Percentiles rank a stretch among this genome's conserved stretches.
These are phyloP conservation scores for Podospora pseudoanserina DNA, from an alignment of 495 filamentous ascomycete genomes.

Conservation along the genomic window DNA sequence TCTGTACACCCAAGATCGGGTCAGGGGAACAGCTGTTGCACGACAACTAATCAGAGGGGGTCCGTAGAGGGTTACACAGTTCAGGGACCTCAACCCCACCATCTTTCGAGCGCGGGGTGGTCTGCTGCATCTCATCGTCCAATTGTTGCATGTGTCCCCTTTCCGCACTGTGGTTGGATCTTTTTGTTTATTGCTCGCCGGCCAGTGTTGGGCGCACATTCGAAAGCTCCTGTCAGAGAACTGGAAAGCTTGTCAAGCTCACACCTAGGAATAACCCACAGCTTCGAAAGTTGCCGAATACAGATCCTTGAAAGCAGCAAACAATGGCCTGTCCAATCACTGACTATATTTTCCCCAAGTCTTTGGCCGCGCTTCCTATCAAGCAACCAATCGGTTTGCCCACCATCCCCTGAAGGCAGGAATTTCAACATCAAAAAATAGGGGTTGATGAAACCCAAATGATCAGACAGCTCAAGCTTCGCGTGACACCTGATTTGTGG, in stretches of 20 bases:
- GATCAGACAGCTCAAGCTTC: not conserved
- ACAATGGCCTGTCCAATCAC: not conserved
- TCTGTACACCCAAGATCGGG: not conserved
- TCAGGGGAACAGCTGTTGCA: not conserved
- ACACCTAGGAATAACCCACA: not conserved
- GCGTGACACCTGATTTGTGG: not conserved
- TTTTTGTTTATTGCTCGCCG: not conserved
- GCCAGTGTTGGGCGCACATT: not conserved
- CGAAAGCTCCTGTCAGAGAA: not conserved
- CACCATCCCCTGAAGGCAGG: not conserved
- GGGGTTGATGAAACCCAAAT: not conserved
- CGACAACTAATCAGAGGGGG: not conserved
- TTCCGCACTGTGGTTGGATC: not conserved
- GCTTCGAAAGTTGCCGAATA: not conserved
- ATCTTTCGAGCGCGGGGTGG: not conserved
- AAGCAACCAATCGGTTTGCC: not conserved
- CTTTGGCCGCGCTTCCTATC: not conserved
- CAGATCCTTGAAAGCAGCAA: not conserved
- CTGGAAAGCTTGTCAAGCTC: not conserved
- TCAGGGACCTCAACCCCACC: not conserved
- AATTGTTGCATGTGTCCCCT: not conserved
- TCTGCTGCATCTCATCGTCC: not conserved
- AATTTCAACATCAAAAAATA: not conserved
- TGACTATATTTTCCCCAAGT: not conserved
- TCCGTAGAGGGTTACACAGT: not conserved